These are phyloP conservation scores for Sporothrix inflata DNA, from an alignment of 2,329 filamentous ascomycete genomes.

Conservation along the genomic window DNA sequence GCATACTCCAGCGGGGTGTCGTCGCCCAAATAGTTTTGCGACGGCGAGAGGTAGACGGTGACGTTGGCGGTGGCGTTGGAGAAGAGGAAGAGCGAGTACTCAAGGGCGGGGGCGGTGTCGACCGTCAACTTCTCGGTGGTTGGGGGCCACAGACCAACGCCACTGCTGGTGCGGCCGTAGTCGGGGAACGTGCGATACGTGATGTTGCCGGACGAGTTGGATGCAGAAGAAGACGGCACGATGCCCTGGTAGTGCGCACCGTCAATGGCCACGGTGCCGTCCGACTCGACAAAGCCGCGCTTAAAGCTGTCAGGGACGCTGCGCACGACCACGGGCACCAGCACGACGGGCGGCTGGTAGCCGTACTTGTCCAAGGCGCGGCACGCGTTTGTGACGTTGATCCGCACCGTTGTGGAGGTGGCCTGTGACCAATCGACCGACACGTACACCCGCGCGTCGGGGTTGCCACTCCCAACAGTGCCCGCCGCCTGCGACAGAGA, in stretches of 20 bases:
- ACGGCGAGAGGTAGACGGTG: constrained; percentile 57
- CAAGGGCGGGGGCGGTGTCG: constrained; percentile 56
- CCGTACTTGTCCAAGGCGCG: constrained; percentile 48
- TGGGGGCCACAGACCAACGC: constrained; percentile 60
- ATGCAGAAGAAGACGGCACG: constrained; percentile 38
- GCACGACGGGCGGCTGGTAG: constrained; percentile 49
- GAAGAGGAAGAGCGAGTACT: constrained; percentile 66
- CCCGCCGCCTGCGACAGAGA: constrained; percentile 55
- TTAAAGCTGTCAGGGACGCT: constrained; percentile 55
- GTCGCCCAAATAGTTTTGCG: constrained; percentile 57
- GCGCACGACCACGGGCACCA: constrained; percentile 58
- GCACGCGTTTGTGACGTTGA: constrained; percentile 57
- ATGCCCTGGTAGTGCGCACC: constrained; percentile 55
- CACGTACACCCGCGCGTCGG: constrained; percentile 57
- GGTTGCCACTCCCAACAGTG: constrained; percentile 50
- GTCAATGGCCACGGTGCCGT: constrained; percentile 60
- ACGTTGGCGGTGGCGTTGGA: constrained; percentile 51
- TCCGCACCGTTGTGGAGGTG: constrained; percentile 51
- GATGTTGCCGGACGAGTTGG: constrained; percentile 35
- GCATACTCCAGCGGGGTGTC: constrained; percentile 55
- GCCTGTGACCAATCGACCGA: constrained; percentile 58
- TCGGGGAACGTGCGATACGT: constrained; percentile 57
- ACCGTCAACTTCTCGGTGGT: constrained; percentile 54
- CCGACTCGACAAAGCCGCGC: constrained; percentile 64
- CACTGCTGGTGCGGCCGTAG: constrained; percentile 62